Evolutionary conservation across 225 moss, liverwort and hornwort genomes (phyloP).

Genomic region (Rhytidiadelphus loreus): DNA sequence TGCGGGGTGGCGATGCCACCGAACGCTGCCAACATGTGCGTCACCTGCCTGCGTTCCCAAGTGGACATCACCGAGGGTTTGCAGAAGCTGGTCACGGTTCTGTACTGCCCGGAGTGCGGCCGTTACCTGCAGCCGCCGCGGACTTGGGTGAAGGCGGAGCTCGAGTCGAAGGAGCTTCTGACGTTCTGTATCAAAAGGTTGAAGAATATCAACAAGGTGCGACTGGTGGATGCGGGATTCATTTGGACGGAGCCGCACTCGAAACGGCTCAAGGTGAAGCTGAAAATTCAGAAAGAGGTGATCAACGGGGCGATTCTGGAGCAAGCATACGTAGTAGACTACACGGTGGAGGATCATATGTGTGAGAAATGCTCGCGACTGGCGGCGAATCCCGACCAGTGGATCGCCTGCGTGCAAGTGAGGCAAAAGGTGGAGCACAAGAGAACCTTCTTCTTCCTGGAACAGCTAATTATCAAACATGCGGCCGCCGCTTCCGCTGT

Average conservation of each 20-base stretch:
- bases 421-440: constrained; percentile 98
- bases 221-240: constrained; percentile 83
- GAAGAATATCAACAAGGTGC: constrained; percentile 88
- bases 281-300: constrained; percentile 96
- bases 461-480: constrained; percentile 94
- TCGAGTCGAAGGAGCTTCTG: constrained; percentile 94
- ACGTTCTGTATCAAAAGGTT: constrained; percentile 87
- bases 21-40: constrained; percentile 97
- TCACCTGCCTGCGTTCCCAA: constrained; percentile 83
- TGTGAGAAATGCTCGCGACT: constrained; percentile 83
- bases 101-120: constrained; percentile 88
- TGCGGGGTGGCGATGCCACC: constrained; percentile 89
- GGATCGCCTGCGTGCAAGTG: constrained; percentile 92
- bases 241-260: constrained; percentile 99
- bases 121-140: constrained; percentile 88
- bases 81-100: constrained; percentile 76
- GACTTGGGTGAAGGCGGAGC: constrained; percentile 92
- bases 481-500: constrained; percentile 65
- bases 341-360: constrained; percentile 91
- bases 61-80: constrained; percentile 95
- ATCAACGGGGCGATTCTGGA: constrained; percentile 95
- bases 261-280: constrained; percentile 86
- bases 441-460: constrained; percentile 86
- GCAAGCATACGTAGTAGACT: constrained; percentile 87
- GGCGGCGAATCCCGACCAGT: constrained; percentile 96